A percentile compares a stretch with the other conserved stretches of the same genome.
Evolutionary conservation across 1,284 basidiomycete genomes (phyloP).

Genomic region (Agaricales sp.): DNA sequence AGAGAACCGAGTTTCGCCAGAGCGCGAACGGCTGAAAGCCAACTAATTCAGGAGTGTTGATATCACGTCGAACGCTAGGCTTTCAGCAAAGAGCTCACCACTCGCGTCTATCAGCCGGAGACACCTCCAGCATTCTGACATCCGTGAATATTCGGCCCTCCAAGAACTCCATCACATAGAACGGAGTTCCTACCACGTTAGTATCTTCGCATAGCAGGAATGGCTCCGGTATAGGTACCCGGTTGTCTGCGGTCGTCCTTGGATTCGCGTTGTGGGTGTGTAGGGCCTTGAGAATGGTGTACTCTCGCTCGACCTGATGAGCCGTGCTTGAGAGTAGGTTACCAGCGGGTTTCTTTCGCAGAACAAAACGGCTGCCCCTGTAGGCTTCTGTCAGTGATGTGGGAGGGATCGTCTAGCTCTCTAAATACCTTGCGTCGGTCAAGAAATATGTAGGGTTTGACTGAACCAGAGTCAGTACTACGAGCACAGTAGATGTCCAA

Average conservation of each 20-base stretch:
- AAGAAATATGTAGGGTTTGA: conserved; percentile 95
- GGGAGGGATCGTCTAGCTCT: no score
- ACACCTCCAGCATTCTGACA: conserved; percentile 62
- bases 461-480: conserved; percentile 31
- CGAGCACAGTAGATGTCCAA: neutral
- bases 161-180: conserved; percentile 94
- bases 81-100: conserved; percentile 40
- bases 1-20: conserved; percentile 72
- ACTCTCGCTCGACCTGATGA: conserved; percentile 92
- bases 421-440: conserved; percentile 61
- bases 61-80: neutral
- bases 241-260: conserved; percentile 34
- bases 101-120: conserved; percentile 50
- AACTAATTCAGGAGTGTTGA: conserved; percentile 32
- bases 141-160: conserved; percentile 92
- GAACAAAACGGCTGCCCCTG: conserved; percentile 64
- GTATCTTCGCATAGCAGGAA: conserved; percentile 76
- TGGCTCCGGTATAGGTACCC: conserved; percentile 82
- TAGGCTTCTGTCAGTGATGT: conserved; percentile 7
- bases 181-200: conserved; percentile 75
- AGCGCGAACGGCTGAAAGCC: conserved; percentile 66
- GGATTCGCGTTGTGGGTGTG: conserved; percentile 60
- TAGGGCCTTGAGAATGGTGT: conserved; percentile 68
- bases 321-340: conserved; percentile 80
- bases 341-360: conserved; percentile 92